These are phyloP conservation scores for Sporothrix variecibatus DNA, from an alignment of 2,329 filamentous ascomycete genomes.

Conservation along the genomic window DNA sequence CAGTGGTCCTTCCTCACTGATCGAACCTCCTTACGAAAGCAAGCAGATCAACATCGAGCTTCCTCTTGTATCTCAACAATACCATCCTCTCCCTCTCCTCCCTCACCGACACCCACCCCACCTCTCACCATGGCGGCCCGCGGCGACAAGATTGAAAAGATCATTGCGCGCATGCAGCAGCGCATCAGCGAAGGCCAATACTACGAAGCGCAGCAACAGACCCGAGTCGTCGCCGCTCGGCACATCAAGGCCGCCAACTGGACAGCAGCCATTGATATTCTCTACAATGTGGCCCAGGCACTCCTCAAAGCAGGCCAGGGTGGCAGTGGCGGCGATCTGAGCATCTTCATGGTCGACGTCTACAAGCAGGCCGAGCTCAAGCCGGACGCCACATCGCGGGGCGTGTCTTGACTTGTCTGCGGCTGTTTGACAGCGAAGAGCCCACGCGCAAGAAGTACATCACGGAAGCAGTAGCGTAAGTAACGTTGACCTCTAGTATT, in stretches of 20 bases:
- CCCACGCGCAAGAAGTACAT: conserved; percentile 93
- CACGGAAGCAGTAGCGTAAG: conserved; percentile 75
- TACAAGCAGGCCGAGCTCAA: conserved; percentile 83
- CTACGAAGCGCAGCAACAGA: conserved; percentile 98
- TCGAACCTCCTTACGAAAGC: not conserved
- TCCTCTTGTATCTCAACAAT: not conserved
- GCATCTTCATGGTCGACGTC: conserved; percentile 83
- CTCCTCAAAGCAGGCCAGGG: conserved; percentile 91
- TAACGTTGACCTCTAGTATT: conserved; percentile 26
- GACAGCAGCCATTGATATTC: conserved; percentile 80
- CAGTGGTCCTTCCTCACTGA: not conserved
- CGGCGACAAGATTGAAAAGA: conserved; percentile 55
- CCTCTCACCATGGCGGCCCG: conserved; percentile 37
- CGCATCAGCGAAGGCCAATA: conserved; percentile 68
- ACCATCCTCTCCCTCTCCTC: not conserved
- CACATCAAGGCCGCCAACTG: conserved; percentile 90
- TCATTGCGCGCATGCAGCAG: conserved; percentile 67
- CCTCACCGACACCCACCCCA: not conserved
- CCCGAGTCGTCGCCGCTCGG: conserved; percentile 89
- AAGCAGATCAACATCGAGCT: not conserved
- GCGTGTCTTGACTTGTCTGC: conserved; percentile 73
- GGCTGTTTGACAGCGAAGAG: conserved; percentile 79
- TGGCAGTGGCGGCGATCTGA: conserved; percentile 87
- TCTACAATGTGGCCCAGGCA: conserved; percentile 79
- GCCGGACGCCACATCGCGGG: conserved; percentile 72